These are phyloP conservation scores for Arthrobotrys iridis DNA, from an alignment of 2,329 filamentous ascomycete species.

Conservation along the genomic window DNA sequence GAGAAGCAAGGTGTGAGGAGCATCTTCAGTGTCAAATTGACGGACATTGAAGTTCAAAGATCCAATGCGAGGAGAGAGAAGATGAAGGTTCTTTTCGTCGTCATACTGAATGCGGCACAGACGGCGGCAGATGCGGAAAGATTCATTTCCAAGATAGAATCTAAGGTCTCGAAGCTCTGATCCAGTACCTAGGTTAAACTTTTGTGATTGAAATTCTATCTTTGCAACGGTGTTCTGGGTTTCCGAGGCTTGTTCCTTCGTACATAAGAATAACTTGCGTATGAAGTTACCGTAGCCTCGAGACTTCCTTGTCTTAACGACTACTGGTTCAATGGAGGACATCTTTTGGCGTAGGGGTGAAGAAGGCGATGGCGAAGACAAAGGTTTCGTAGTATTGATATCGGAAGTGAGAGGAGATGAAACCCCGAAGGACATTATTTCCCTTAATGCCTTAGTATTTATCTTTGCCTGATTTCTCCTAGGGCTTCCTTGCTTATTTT, in stretches of 20 bases:
- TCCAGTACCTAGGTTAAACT: conserved; percentile 14
- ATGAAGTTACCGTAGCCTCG: conserved; percentile 20
- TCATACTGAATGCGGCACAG: conserved; percentile 43
- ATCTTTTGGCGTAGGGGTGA: not conserved
- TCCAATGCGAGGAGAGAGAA: conserved; percentile 32
- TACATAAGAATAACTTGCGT: conserved; percentile 36
- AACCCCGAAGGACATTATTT: conserved; percentile 25
- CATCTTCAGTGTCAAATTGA: conserved; percentile 43
- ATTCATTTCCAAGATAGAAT: conserved; percentile 41
- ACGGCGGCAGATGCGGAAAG: conserved; percentile 33
- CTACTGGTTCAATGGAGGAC: conserved; percentile 7
- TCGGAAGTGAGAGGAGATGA: conserved; percentile 5
- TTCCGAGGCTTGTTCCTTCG: not conserved
- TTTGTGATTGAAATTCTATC: conserved; percentile 7
- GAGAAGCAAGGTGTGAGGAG: conserved; percentile 54
- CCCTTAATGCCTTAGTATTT: conserved; percentile 19
- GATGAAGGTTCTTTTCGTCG: conserved; percentile 33
- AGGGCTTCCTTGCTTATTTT: conserved; percentile 1
- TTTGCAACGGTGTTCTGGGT: conserved; percentile 1
- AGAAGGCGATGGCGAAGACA: not conserved
- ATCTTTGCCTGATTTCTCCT: conserved; percentile 12
- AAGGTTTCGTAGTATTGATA: not conserved
- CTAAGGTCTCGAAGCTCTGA: conserved; percentile 32
- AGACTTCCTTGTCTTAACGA: not conserved
- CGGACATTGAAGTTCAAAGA: conserved; percentile 43